These are phyloP conservation scores for Nemania abortiva DNA, from an alignment of 2,329 filamentous ascomycete species.

Conservation along the genomic window DNA sequence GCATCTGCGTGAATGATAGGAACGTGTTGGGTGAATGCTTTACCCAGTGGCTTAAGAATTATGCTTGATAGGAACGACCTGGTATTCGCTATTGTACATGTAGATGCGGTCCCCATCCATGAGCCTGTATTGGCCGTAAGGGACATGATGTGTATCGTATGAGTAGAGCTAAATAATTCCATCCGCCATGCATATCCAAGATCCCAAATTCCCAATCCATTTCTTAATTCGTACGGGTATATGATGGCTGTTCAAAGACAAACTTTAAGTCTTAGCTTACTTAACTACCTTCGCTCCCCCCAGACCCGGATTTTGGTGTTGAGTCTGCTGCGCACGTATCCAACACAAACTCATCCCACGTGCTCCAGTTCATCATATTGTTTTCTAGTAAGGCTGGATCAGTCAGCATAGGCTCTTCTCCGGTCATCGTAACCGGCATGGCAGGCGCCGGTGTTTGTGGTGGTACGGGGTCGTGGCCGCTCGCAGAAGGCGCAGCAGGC, in stretches of 20 bases:
- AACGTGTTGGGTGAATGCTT: slow-evolving; percentile 4
- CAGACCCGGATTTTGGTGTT: slow-evolving; percentile 44
- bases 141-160: slow-evolving; percentile 14
- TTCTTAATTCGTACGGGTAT: slow-evolving; percentile 17
- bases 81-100: slow-evolving; percentile 20
- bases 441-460: slow-evolving; percentile 5
- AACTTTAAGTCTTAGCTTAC: neutral
- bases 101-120: slow-evolving; percentile 6
- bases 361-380: slow-evolving; percentile 52
- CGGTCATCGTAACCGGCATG: neutral
- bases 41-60: neutral
- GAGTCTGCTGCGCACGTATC: slow-evolving; percentile 55
- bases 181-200: slow-evolving; percentile 17
- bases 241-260: neutral
- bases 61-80: slow-evolving; percentile 9
- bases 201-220: neutral
- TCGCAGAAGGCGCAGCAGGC: slow-evolving; percentile 35
- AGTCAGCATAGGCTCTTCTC: neutral
- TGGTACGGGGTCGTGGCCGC: neutral
- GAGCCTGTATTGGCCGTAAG: neutral
- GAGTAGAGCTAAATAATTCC: slow-evolving; percentile 28
- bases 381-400: slow-evolving; percentile 19
- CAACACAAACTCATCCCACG: slow-evolving; percentile 60
- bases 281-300: slow-evolving; percentile 43
- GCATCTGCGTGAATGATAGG: slow-evolving; percentile 19